These are phyloP conservation scores for Mrakia gelida DNA, from an alignment of 768 basidiomycete genomes.

Conservation along the genomic window DNA sequence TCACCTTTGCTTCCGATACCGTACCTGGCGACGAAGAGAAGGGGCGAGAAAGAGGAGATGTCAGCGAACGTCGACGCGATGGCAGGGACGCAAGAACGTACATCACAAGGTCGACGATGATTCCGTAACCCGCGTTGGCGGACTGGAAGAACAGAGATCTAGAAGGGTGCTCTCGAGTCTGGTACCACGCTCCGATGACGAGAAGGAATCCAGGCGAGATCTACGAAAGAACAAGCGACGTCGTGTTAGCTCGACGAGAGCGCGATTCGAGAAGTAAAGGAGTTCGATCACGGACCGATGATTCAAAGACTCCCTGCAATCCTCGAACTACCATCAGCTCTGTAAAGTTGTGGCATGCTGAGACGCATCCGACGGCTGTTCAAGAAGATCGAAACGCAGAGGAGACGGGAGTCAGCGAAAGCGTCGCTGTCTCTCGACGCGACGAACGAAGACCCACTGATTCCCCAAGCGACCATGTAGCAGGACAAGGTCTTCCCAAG, in stretches of 20 bases:
- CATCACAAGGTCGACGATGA: slow-evolving; percentile 6
- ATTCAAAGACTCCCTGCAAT: slow-evolving; percentile 14
- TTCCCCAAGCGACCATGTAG: slow-evolving; percentile 19
- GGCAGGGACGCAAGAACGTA: slow-evolving; percentile 27
- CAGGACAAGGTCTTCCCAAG: slow-evolving; percentile 5
- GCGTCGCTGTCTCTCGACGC: too few species aligned
- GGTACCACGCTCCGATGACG: slow-evolving; percentile 23
- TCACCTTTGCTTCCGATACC: too few species aligned
- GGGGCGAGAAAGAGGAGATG: too few species aligned
- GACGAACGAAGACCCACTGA: neutral
- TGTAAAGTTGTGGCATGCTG: slow-evolving; percentile 17
- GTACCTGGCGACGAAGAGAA: too few species aligned
- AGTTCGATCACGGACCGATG: neutral
- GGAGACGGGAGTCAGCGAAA: too few species aligned
- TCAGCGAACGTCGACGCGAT: too few species aligned
- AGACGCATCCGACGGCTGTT: slow-evolving; percentile 1
- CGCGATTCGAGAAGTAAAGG: neutral
- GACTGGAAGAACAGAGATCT: slow-evolving; percentile 27
- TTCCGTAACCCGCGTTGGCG: slow-evolving; percentile 23
- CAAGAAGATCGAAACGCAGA: too few species aligned
- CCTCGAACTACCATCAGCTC: slow-evolving; percentile 23
- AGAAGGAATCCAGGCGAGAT: slow-evolving; percentile 24
- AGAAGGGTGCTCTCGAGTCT: slow-evolving; percentile 24
- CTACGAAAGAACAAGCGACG: neutral
- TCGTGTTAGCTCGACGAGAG: neutral